Evolutionary conservation across 2,329 filamentous ascomycete species (phyloP).

Genomic region (Monosporascus sp.): DNA sequence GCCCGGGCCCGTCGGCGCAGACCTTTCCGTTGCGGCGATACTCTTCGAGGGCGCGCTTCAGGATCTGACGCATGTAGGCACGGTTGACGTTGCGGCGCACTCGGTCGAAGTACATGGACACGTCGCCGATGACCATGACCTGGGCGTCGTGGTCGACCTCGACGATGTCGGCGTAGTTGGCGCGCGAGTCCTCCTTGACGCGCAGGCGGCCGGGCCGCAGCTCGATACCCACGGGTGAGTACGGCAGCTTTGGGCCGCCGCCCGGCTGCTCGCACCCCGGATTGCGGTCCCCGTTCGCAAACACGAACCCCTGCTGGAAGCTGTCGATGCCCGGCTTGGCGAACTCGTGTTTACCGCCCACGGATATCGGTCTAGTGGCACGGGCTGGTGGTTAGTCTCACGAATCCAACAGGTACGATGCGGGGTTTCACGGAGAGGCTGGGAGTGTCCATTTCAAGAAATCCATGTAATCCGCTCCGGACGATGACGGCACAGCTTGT

Average conservation of each 20-base stretch:
- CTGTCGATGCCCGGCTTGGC: constrained; percentile 32
- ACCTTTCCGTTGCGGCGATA: constrained; percentile 23
- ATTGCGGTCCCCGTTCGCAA: constrained; percentile 28
- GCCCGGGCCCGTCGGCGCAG: constrained; percentile 6
- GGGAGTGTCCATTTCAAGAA: neutral
- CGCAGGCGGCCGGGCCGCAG: constrained; percentile 27
- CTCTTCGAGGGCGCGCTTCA: constrained; percentile 28
- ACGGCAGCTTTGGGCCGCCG: constrained; percentile 24
- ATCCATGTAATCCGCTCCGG: neutral
- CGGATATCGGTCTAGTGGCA: constrained; percentile 26
- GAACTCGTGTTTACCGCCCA: constrained; percentile 28
- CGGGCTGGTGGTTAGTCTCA: constrained; percentile 9
- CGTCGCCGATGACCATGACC: constrained; percentile 31
- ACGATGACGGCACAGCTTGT: too few species aligned
- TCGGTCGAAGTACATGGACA: constrained; percentile 31
- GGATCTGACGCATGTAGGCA: constrained; percentile 31
- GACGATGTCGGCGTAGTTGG: constrained; percentile 32
- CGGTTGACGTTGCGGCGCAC: constrained; percentile 33
- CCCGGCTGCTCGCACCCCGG: constrained; percentile 22
- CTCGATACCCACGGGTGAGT: constrained; percentile 29
- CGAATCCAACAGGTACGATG: neutral
- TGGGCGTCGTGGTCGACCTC: constrained; percentile 31
- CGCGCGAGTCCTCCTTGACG: constrained; percentile 30
- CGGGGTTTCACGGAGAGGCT: neutral
- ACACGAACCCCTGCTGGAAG: constrained; percentile 30